Conservation (phyloP, 371 early-diverging fungal species). For the Syncephalastrum racemosum region DNA sequence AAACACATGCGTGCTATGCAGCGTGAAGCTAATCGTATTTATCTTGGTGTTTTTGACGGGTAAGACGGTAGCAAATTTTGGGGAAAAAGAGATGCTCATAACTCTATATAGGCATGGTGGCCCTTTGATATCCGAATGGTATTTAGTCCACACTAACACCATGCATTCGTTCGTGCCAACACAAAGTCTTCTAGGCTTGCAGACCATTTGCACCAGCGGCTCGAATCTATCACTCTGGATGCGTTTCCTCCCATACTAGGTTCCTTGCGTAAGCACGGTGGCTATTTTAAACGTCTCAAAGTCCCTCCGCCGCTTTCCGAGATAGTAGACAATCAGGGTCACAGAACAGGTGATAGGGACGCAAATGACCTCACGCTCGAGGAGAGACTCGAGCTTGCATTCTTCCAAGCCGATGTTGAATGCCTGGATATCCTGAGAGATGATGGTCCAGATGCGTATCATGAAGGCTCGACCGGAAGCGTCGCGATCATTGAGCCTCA, state of each 20-base stretch:
- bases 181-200: slow-evolving; percentile 28
- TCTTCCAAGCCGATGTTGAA: slow-evolving; percentile 51
- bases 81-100: slow-evolving; percentile 4
- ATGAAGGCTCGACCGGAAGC: slow-evolving; percentile 64
- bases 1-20: slow-evolving; percentile 20
- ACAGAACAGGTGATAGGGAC: slow-evolving; percentile 5
- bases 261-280: slow-evolving; percentile 35
- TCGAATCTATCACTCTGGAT: slow-evolving; percentile 37
- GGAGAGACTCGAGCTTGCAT: slow-evolving; percentile 56
- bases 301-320: slow-evolving; percentile 29
- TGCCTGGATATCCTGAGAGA: slow-evolving; percentile 32
- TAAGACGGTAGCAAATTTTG: slow-evolving; percentile 12
- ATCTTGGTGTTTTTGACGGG: slow-evolving; percentile 61
- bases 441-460: slow-evolving; percentile 18
- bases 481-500: slow-evolving; percentile 57
- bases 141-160: background rate
- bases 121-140: slow-evolving; percentile 46
- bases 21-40: slow-evolving; percentile 38
- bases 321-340: slow-evolving; percentile 26
- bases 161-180: background rate
- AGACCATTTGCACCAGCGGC: slow-evolving; percentile 38
- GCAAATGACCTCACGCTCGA: slow-evolving; percentile 49
- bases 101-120: slow-evolving; percentile 41
- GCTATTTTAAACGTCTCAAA: slow-evolving; percentile 45
- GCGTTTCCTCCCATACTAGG: slow-evolving; percentile 37